Conservation (phyloP, 148 eudicot genomes). For the Persicaria tinctoria region DNA sequence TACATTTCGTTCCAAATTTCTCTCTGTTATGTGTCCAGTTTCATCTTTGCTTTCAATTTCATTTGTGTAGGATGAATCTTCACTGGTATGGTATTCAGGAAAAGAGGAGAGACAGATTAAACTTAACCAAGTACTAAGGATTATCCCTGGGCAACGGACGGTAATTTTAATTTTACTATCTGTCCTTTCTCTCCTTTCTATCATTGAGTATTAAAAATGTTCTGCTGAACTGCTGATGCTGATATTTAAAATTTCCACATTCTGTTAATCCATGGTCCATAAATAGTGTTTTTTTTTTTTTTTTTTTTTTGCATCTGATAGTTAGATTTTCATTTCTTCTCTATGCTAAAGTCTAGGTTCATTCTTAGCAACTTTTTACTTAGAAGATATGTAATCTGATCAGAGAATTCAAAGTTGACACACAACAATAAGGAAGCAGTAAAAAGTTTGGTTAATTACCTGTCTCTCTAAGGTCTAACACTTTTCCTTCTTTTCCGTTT, state of each 20-base stretch:
- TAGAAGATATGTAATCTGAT: neutral
- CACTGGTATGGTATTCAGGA: constrained; percentile 55
- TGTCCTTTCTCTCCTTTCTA: neutral
- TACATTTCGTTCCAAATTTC: neutral
- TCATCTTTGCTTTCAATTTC: constrained; percentile 1
- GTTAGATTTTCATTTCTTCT: neutral
- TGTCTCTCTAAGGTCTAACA: neutral
- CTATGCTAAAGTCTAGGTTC: neutral
- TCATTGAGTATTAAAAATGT: neutral
- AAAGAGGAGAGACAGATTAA: constrained; percentile 61
- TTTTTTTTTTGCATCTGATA: neutral
- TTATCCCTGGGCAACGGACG: constrained; percentile 80
- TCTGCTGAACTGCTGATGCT: neutral
- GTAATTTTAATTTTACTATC: constrained; percentile 23
- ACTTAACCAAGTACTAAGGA: constrained; percentile 57
- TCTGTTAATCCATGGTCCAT: neutral
- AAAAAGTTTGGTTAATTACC: neutral
- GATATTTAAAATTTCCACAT: neutral
- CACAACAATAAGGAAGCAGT: neutral
- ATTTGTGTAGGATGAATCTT: constrained; percentile 53
- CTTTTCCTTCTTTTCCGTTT: neutral
- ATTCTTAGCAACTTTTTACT: neutral
- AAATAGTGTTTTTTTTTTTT: neutral
- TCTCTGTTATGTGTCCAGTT: neutral
- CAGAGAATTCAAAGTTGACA: neutral